Percentiles rank a stretch among this genome's conserved stretches.
These are phyloP conservation scores for Malania oleifera DNA, from an alignment of 164 flowering plant species.

Conservation along the genomic window DNA sequence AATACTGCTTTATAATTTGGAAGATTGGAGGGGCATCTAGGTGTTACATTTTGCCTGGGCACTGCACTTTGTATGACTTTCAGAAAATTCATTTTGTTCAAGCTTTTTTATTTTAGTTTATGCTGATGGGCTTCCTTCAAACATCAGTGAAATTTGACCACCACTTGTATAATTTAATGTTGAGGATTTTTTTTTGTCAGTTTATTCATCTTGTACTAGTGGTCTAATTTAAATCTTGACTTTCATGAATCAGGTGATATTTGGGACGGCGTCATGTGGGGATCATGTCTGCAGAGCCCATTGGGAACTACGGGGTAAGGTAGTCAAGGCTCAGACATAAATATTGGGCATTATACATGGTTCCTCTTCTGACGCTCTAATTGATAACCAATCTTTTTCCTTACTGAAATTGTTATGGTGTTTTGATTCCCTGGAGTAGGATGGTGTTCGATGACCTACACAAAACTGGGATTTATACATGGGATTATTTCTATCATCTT, in stretches of 20 bases:
- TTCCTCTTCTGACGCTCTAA: too few relatives aligned
- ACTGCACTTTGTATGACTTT: too few relatives aligned
- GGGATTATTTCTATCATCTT: slow-evolving; percentile 83
- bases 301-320: slow-evolving; percentile 99
- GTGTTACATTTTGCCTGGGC: too few relatives aligned
- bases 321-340: slow-evolving; percentile 23
- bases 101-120: too few relatives aligned
- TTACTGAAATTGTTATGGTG: slow-evolving; percentile 5
- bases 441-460: slow-evolving; percentile 88
- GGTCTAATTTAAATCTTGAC: neutral
- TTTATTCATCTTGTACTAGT: neutral
- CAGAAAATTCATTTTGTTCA: too few relatives aligned
- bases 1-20: too few relatives aligned
- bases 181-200: too few relatives aligned
- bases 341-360: too few relatives aligned
- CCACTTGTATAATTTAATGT: too few relatives aligned
- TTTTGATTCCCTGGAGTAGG: slow-evolving; percentile 35
- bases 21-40: too few relatives aligned
- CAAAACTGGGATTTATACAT: slow-evolving; percentile 89
- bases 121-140: too few relatives aligned
- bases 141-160: too few relatives aligned
- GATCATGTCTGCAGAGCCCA: slow-evolving; percentile 90
- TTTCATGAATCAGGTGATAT: slow-evolving; percentile 55
- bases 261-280: slow-evolving; percentile 82
- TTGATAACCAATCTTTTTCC: neutral